phyloP scores from a whole-genome alignment of 108 stramenopile species.

The Pseudonitzschia pungens region DNA sequence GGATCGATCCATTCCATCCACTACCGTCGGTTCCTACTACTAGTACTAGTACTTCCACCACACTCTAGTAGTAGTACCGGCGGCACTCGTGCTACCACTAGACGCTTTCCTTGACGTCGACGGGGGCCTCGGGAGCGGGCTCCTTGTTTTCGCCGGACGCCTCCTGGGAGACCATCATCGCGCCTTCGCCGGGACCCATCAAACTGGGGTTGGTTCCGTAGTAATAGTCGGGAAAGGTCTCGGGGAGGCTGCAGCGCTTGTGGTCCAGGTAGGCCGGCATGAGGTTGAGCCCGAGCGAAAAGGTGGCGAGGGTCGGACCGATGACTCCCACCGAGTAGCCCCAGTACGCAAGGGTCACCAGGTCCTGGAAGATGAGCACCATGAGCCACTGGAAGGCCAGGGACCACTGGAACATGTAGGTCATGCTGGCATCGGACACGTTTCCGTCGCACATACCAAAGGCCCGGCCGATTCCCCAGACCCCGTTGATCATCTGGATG shows the following conservation, averaged over 20 bases:
- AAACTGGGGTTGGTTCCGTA: conserved; percentile 9
- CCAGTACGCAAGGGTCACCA: conserved; percentile 21
- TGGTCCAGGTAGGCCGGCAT: conserved; percentile 39
- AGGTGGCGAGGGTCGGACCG: conserved; percentile 9
- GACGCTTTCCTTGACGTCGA: too few species aligned
- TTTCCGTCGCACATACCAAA: background rate
- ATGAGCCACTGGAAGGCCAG: conserved; percentile 18
- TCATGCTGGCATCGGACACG: background rate
- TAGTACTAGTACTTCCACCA: too few species aligned
- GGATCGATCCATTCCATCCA: too few species aligned
- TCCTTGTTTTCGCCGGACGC: too few species aligned
- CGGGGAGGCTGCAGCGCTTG: background rate
- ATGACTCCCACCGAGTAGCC: background rate
- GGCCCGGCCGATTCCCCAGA: conserved; percentile 17
- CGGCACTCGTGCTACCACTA: too few species aligned
- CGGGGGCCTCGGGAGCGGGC: too few species aligned
- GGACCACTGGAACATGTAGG: conserved; percentile 7
- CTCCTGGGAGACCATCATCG: too few species aligned
- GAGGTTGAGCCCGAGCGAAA: conserved; percentile 21
- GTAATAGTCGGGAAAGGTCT: conserved; percentile 15
- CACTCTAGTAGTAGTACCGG: too few species aligned
- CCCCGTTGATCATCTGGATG: conserved; percentile 24
- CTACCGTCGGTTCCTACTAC: too few species aligned
- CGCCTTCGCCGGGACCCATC: background rate
- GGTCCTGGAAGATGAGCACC: conserved; percentile 7